A percentile compares a stretch with the other conserved stretches of the same genome.
Evolutionary conservation across 805 yeast species (phyloP).

Genomic region (Candida vartiovaarae): DNA sequence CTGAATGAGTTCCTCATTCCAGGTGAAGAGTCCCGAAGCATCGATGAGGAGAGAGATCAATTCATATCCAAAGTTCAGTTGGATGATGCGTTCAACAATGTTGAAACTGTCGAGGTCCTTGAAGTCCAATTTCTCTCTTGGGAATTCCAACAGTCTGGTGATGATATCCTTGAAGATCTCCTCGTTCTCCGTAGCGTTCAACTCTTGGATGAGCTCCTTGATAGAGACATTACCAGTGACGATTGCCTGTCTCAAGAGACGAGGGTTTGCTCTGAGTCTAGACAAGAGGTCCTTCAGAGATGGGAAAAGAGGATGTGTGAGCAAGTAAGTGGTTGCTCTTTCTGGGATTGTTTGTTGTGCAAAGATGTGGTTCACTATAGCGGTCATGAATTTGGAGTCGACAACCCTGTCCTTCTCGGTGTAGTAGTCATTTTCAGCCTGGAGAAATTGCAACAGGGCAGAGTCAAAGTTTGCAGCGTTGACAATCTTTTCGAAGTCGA

Average conservation of each 20-base stretch:
- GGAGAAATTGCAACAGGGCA: constrained; percentile 24
- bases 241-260: constrained; percentile 73
- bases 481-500: constrained; percentile 18
- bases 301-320: constrained; percentile 88
- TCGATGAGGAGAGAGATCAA: constrained; percentile 62
- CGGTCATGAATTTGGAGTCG: constrained; percentile 47
- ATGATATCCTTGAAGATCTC: constrained; percentile 65
- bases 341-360: constrained; percentile 26
- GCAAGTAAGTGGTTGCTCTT: constrained; percentile 56
- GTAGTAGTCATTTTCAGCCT: constrained; percentile 42
- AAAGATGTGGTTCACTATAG: constrained; percentile 38
- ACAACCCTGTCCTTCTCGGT: constrained; percentile 60
- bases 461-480: constrained; percentile 25
- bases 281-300: constrained; percentile 49
- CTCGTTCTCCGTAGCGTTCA: constrained; percentile 48
- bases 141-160: constrained; percentile 54
- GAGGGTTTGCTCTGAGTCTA: constrained; percentile 46
- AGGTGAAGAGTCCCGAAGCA: constrained; percentile 64
- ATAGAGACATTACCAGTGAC: constrained; percentile 68
- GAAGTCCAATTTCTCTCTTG: constrained; percentile 31
- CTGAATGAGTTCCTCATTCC: constrained; percentile 46
- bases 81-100: constrained; percentile 39
- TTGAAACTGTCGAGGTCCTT: constrained; percentile 26
- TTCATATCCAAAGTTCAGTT: constrained; percentile 47
- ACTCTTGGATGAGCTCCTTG: constrained; percentile 54